Base-by-base conservation (phyloP, 2,329 filamentous ascomycete genomes). In the Clonostachys byssicola region DNA sequence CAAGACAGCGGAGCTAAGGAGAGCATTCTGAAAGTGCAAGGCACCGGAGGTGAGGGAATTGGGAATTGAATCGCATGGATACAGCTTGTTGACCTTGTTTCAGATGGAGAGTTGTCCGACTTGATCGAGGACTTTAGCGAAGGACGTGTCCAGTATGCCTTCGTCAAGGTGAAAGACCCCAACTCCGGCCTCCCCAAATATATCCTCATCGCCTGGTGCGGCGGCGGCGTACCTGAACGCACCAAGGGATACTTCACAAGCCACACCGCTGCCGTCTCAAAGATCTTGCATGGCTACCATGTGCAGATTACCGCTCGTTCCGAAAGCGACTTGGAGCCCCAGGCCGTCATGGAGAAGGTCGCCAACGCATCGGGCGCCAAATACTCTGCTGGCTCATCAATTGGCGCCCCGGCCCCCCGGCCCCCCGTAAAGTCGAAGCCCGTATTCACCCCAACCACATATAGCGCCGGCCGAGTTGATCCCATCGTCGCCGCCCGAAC, bases 191-290 rank as follows among this genome's bases (percentile, higher is more conserved):
- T 99, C 14, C 91, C 92, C 44, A 99, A 99, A 75, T 88, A 85
- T 64, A 89, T 95, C 50, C 78, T 99, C 55, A 90, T 99, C 63
- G 92, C 88, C 55, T 99, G 94, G 88, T 99, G 94, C 66, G 94
- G 94, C 55, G 92, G 95, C 62, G 94, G 94, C 57, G 94, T 99
- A 14, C 94, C 94, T n/a, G 94, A 99, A 71, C 80, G 92, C 60
- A 97, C 92, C 51, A 99, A 97, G 72, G 94, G 94, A 54, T 97
- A 97, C 71, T 99, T 99, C 65, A 96, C 90, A 55, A 96, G 91
- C 71, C 92, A 99, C 70, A 75, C 94, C 43, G 85, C 88, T 51
- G 86, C 90, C 43, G 91, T 97, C 36, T 85, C 91, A 52, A 96
- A 96, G 70, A 78, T 96, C 56, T 81, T 99, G 40, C 92, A 96